Conservation (phyloP, 306 rosid species). For the Cucumis melo region DNA sequence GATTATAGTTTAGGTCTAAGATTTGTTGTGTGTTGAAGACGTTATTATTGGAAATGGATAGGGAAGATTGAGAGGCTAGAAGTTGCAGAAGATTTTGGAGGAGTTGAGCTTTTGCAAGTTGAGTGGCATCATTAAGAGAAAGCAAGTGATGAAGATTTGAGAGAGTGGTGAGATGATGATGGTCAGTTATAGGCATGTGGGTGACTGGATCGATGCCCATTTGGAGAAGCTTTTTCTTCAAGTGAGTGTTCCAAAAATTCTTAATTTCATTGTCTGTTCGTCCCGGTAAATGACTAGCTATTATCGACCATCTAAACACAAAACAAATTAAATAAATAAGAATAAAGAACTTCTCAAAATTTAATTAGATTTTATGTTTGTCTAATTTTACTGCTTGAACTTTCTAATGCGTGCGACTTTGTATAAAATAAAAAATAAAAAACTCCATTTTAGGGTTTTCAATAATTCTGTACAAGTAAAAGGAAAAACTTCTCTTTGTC, state of each 20-base stretch:
- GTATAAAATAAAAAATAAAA: neutral
- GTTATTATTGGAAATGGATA: conserved; percentile 14
- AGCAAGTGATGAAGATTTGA: conserved; percentile 38
- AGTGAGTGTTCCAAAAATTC: conserved; percentile 74
- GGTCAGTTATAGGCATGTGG: conserved; percentile 47
- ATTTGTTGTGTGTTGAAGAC: conserved; percentile 18
- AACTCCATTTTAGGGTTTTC: rapidly evolving
- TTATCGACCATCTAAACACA: conserved; percentile 53
- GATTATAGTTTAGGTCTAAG: neutral
- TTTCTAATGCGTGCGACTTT: neutral
- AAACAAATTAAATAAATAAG: neutral
- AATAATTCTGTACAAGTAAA: neutral
- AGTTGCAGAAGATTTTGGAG: conserved; percentile 36
- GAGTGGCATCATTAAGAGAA: conserved; percentile 32
- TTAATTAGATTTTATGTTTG: neutral
- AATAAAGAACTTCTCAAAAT: neutral
- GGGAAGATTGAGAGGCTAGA: conserved; percentile 9
- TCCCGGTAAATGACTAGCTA: conserved; percentile 73
- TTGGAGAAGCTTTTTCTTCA: conserved; percentile 56
- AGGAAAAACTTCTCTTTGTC: neutral
- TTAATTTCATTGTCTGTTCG: conserved; percentile 76
- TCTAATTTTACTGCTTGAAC: neutral
- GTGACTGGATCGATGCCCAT: conserved; percentile 77
- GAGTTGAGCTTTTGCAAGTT: conserved; percentile 34
- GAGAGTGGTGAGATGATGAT: conserved; percentile 23